Base-by-base conservation (phyloP, 768 basidiomycete genomes). In the Trametopsis cervina region DNA sequence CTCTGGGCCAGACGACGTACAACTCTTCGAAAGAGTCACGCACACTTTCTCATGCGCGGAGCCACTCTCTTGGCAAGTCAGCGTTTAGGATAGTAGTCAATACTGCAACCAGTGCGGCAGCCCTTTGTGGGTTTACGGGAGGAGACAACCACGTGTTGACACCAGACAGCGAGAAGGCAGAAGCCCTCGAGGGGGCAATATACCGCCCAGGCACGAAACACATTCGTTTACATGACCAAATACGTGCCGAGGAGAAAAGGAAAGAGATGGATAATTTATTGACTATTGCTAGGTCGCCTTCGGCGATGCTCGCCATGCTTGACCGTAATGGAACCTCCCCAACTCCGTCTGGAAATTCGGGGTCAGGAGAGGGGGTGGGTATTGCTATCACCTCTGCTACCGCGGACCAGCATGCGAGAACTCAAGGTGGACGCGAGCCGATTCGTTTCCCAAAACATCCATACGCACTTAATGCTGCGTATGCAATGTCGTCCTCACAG, bases 301-400 rank as follows among this genome's bases (percentile, higher is more conserved):
- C 37, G 6, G 46, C 44, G 15, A 40, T 47, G 27, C 36, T 41
- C n/a, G 29, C 48, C 21, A 37, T 49, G 43, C 18, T 53, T 39
- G 44, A 22, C 45, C 50, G 46, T 21, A 33, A 50, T 37, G 55
- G 59, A 27, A 42, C 47, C 1, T 69, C 69, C 13, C 64, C 68
- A 0, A 57, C 62, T 4, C 69, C 66, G 9, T 63, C 57, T 1
- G 58, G 53, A 9, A 44, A 42, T 13, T 59, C 54, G 4, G 57
- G 44, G 3, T 60, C 60, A 0, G 56, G 37, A 1, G 63, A 66
- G 37, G 60, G 58, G 26, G 64, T 77, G 1, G 75, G 75, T 10
- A 65, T 76, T 44, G 76, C 75, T 4, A 60, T 76, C 24, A 67
- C 73, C 29, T 33, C 29, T 3, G 63, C 70, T 1, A 66, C 59